Evolutionary conservation across 768 basidiomycete species (phyloP).

Genomic region (Mycena albidolilacea): DNA sequence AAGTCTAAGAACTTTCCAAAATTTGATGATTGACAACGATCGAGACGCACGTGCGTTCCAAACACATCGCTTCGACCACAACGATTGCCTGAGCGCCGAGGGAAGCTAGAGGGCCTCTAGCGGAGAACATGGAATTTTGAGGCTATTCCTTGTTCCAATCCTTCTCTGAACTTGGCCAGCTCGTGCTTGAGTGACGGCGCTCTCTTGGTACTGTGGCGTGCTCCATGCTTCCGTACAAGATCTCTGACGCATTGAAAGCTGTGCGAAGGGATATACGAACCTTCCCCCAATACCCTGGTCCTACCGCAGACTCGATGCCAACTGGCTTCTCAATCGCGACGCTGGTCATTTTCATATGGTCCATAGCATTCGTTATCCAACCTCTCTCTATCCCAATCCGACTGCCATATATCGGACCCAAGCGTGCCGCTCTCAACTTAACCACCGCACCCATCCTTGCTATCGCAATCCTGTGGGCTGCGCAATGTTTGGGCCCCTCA

Average conservation of each 20-base stretch:
- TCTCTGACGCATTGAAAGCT: not conserved
- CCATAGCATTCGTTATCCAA: slow-evolving; percentile 66
- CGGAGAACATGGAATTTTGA: no score
- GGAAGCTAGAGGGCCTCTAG: no score
- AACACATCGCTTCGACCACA: no score
- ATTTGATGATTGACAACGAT: not conserved
- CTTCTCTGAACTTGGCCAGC: no score
- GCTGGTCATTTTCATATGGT: slow-evolving; percentile 66
- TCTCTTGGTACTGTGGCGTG: no score
- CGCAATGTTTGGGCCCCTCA: slow-evolving; percentile 64
- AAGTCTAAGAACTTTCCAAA: not conserved
- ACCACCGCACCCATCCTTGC: slow-evolving; percentile 69
- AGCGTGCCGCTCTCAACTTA: slow-evolving; percentile 60
- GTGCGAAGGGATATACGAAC: not conserved
- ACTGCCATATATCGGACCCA: slow-evolving; percentile 49
- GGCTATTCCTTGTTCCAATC: no score
- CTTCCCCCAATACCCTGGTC: not conserved
- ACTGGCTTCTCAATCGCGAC: slow-evolving; percentile 63
- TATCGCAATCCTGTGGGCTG: slow-evolving; percentile 68
- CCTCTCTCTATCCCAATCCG: slow-evolving; percentile 59
- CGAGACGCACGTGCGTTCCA: no score
- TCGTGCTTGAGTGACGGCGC: no score
- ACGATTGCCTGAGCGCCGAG: no score
- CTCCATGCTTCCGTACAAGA: no score
- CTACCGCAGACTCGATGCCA: slow-evolving; percentile 52